Evolutionary conservation across 2,329 filamentous ascomycete genomes (phyloP).

Genomic region (Chrysosporium queenslandicum): DNA sequence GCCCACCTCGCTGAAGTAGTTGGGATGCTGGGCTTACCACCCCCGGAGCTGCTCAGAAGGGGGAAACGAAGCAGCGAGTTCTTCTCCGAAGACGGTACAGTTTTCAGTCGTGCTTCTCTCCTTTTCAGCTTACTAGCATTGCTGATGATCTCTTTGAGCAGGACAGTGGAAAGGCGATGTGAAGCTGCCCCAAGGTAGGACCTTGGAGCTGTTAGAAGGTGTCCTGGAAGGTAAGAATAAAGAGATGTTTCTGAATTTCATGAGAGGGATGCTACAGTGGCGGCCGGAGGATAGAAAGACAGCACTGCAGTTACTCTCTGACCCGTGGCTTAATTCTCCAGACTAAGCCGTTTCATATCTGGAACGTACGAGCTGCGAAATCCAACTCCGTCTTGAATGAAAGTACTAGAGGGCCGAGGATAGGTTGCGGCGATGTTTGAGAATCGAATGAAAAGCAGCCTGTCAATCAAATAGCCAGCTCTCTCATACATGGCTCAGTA

Average conservation of each 20-base stretch:
- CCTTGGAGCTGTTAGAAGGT: background rate
- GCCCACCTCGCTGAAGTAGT: constrained; percentile 41
- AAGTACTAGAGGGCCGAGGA: too few relatives aligned
- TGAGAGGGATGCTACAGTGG: constrained; percentile 29
- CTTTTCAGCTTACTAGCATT: constrained; percentile 7
- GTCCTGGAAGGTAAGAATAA: constrained; percentile 25
- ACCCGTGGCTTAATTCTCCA: too few relatives aligned
- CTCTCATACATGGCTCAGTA: too few relatives aligned
- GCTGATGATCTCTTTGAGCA: constrained; percentile 13
- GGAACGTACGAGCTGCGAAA: too few relatives aligned
- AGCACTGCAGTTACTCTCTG: constrained; percentile 29
- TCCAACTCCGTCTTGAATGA: too few relatives aligned
- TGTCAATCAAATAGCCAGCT: too few relatives aligned
- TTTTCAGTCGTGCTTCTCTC: background rate
- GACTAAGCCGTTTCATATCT: too few relatives aligned
- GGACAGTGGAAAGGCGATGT: constrained; percentile 21
- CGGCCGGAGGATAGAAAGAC: constrained; percentile 29
- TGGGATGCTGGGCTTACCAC: constrained; percentile 36
- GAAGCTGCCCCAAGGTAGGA: background rate
- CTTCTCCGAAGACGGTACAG: constrained; percentile 34
- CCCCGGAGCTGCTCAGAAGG: constrained; percentile 27
- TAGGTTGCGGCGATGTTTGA: too few relatives aligned
- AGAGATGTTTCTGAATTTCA: constrained; percentile 28
- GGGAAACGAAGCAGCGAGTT: constrained; percentile 31
- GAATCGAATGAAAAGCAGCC: too few relatives aligned